Evolutionary conservation across 805 yeast genomes (phyloP).

Genomic region (Clavispora vitiphila): DNA sequence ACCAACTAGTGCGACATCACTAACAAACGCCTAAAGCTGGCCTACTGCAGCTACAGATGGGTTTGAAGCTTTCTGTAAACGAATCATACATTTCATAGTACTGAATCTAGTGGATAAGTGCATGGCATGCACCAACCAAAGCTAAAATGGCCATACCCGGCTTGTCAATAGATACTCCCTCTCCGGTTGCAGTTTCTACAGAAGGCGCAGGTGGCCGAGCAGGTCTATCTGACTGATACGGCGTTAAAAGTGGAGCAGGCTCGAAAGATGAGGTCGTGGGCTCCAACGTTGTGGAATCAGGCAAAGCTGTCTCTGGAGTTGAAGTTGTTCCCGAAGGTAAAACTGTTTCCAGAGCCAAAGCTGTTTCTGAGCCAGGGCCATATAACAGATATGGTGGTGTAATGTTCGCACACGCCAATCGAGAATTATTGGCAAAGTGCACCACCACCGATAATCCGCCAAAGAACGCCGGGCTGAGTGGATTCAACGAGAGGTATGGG

Average conservation of each 20-base stretch:
- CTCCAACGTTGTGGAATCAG: not conserved
- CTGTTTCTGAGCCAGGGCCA: too few relatives aligned
- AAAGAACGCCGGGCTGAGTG: slow-evolving; percentile 21
- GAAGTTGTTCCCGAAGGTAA: too few relatives aligned
- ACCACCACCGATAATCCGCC: slow-evolving; percentile 30
- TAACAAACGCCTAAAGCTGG: too few relatives aligned
- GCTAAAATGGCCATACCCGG: not conserved
- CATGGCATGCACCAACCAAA: not conserved
- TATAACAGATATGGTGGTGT: slow-evolving; percentile 4
- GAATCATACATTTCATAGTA: not conserved
- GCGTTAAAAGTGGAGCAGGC: too few relatives aligned
- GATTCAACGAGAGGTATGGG: slow-evolving; percentile 28
- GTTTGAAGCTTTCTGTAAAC: too few relatives aligned
- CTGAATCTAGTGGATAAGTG: not conserved
- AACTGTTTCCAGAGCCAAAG: too few relatives aligned
- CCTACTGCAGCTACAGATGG: too few relatives aligned
- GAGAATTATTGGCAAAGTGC: slow-evolving; percentile 27
- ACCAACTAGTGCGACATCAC: too few relatives aligned
- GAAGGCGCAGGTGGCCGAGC: too few relatives aligned
- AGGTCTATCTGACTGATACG: too few relatives aligned
- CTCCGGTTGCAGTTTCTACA: not conserved
- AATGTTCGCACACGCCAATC: slow-evolving; percentile 38
- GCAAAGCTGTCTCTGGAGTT: not conserved
- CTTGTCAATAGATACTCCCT: not conserved
- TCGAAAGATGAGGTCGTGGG: too few relatives aligned